Base-by-base conservation (phyloP, 164 flowering plant species). In the Vitis amurensis region DNA sequence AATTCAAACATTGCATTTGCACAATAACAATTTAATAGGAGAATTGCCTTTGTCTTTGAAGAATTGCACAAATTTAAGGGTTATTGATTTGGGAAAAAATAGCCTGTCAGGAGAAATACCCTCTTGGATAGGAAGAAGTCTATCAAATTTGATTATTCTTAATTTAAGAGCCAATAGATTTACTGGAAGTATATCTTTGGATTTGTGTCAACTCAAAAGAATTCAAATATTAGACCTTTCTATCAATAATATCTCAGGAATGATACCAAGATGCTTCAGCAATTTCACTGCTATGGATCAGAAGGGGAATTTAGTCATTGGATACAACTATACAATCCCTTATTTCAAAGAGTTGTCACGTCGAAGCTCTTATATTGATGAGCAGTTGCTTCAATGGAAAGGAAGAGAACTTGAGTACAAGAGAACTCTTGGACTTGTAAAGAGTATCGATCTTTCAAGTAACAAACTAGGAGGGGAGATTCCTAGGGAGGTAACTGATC, bases 361-460 rank as follows among this genome's bases (percentile, higher is more conserved):
- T 3, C 44, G 0, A 37, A 37, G 44, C 44, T 37, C 7, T 37
- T 37, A 56, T 56, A 19, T 56, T 7, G 59, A 56, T 2, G 15
- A 56, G 16, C 11, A 4, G 5, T 6, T 56, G 11, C 23, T 16
- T 19, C 9, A 9, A 56, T 1, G 15, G 17, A 74, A 65, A 48
- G 77, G 73, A 47, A 10, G 14, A 19, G 55, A 50, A 17, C 10
- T 9, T 8, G 47, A 27, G 0, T 70, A 47, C 29, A 17, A 30
- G 13, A 70, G 5, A 17, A 48, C n/a, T 9, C 57, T 75, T 23
- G 15, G n/a, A 3, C 57, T 60, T n/a, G 27, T 65, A n/a, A 53
- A 11, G 49, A 29, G 15, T 37, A 61, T 70, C 2, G 78, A 75
- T 56, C 62, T 75, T 47, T 75, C 78, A n/a, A 55, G 52, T 49